phyloP scores from a whole-genome alignment of 495 filamentous ascomycete genomes.

The Talaromyces proteolyticus region DNA sequence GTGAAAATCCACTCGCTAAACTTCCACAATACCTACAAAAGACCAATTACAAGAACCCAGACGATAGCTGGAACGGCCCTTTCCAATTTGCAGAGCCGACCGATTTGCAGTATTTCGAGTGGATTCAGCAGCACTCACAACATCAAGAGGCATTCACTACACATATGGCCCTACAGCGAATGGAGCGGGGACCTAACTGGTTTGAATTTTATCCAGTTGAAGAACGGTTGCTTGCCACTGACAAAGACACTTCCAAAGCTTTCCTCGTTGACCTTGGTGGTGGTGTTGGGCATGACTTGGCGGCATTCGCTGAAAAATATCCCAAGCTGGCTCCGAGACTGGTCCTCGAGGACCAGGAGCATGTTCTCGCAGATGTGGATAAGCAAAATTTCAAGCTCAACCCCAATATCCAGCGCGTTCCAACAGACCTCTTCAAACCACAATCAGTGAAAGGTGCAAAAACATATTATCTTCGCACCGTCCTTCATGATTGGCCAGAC shows the following conservation, averaged over 20 bases:
- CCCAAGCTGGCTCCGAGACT: conserved; percentile 22
- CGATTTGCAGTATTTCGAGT: conserved; percentile 18
- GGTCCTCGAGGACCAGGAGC: conserved; percentile 41
- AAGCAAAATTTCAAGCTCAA: too few species aligned
- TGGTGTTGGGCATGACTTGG: conserved; percentile 40
- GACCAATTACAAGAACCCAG: conserved; percentile 17
- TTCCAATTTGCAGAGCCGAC: conserved; percentile 26
- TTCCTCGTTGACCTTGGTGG: conserved; percentile 53
- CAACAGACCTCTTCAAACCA: conserved; percentile 45
- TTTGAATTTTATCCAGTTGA: conserved; percentile 36
- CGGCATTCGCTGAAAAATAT: conserved; percentile 22
- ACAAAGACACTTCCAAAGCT: conserved; percentile 15
- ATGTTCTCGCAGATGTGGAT: conserved; percentile 28
- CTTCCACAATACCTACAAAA: conserved; percentile 22
- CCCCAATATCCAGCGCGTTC: conserved; percentile 7
- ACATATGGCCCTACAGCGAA: conserved; percentile 33
- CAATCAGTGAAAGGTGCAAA: conserved; percentile 38
- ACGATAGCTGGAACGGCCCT: conserved; percentile 15
- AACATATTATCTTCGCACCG: conserved; percentile 29
- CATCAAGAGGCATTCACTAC: conserved; percentile 17
- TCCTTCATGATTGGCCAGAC: conserved; percentile 49
- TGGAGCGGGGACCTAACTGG: conserved; percentile 36
- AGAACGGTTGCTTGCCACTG: conserved; percentile 15
- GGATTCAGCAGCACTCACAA: conserved; percentile 15
- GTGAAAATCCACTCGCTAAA: conserved; percentile 18